These are phyloP conservation scores for Ceratobasidium theobromae DNA, from an alignment of 1,284 basidiomycete species.

Conservation along the genomic window DNA sequence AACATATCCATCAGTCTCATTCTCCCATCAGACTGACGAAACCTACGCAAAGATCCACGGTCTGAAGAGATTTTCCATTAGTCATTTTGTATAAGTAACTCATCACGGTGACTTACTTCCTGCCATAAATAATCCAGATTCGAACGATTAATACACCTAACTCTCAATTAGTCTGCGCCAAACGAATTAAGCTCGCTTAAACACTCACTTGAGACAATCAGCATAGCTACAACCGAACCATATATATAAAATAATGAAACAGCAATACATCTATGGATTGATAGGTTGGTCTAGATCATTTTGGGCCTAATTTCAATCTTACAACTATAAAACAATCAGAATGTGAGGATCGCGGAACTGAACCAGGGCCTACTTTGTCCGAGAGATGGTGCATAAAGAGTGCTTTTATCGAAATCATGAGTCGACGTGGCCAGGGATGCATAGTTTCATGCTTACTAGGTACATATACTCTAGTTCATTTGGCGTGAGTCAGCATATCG, in stretches of 20 bases:
- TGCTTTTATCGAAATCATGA: neutral
- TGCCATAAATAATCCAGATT: constrained; percentile 12
- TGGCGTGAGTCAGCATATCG: neutral
- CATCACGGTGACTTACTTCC: neutral
- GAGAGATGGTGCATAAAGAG: neutral
- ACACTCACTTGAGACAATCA: constrained; percentile 13
- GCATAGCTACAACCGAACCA: constrained; percentile 7
- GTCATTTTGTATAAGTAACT: too few relatives aligned
- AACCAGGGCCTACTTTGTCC: neutral
- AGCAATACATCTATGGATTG: neutral
- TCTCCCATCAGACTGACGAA: neutral
- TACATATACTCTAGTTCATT: neutral
- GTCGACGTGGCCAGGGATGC: neutral
- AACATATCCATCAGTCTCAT: neutral
- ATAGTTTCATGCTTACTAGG: neutral
- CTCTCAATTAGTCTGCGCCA: neutral
- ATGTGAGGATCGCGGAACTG: too few relatives aligned
- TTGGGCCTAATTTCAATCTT: too few relatives aligned
- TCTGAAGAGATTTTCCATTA: too few relatives aligned
- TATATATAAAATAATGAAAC: constrained; percentile 13
- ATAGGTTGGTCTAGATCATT: neutral
- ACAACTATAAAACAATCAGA: too few relatives aligned
- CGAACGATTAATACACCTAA: constrained; percentile 9
- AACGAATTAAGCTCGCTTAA: neutral
- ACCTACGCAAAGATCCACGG: constrained; percentile 8